Evolutionary conservation across 345 rosid genomes (phyloP).

Genomic region (Conringia planisiliqua): DNA sequence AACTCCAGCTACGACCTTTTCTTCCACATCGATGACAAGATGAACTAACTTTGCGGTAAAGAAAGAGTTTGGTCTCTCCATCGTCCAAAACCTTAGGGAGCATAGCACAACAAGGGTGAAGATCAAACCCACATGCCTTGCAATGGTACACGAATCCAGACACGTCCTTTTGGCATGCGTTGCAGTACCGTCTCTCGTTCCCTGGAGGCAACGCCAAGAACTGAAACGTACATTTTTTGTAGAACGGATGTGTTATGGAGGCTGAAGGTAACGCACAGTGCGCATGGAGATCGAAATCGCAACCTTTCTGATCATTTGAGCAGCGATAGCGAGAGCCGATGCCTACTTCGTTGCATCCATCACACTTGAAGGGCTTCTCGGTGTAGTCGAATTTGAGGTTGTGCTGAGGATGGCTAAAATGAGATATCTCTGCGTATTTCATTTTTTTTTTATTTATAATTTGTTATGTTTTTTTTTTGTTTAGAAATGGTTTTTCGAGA

Average conservation of each 20-base stretch:
- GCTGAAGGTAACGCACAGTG: slow-evolving; percentile 68
- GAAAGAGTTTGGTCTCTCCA: slow-evolving; percentile 62
- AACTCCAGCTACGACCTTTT: slow-evolving; percentile 94
- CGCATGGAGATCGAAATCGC: slow-evolving; percentile 80
- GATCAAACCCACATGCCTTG: slow-evolving; percentile 74
- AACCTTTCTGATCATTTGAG: slow-evolving; percentile 18
- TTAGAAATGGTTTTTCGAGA: neutral
- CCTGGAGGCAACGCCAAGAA: slow-evolving; percentile 67
- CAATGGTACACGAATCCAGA: slow-evolving; percentile 81
- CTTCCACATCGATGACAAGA: slow-evolving; percentile 74
- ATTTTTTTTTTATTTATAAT: slow-evolving; percentile 23
- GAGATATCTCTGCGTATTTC: slow-evolving; percentile 71
- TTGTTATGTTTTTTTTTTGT: neutral
- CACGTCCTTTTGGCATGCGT: slow-evolving; percentile 81
- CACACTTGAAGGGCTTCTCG: slow-evolving; percentile 84
- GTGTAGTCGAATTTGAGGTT: slow-evolving; percentile 53
- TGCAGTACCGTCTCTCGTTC: slow-evolving; percentile 54
- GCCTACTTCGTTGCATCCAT: slow-evolving; percentile 91
- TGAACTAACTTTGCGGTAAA: slow-evolving; percentile 70
- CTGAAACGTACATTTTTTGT: slow-evolving; percentile 82
- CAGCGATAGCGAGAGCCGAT: slow-evolving; percentile 83
- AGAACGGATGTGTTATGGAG: slow-evolving; percentile 61
- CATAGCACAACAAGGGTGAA: slow-evolving; percentile 96
- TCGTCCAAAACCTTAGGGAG: slow-evolving; percentile 76
- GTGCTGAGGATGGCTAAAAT: slow-evolving; percentile 82